Percentiles rank a stretch among this genome's conserved stretches.
phyloP scores from a whole-genome alignment of 179 eudicot genomes.

The Drosera spatulata region DNA sequence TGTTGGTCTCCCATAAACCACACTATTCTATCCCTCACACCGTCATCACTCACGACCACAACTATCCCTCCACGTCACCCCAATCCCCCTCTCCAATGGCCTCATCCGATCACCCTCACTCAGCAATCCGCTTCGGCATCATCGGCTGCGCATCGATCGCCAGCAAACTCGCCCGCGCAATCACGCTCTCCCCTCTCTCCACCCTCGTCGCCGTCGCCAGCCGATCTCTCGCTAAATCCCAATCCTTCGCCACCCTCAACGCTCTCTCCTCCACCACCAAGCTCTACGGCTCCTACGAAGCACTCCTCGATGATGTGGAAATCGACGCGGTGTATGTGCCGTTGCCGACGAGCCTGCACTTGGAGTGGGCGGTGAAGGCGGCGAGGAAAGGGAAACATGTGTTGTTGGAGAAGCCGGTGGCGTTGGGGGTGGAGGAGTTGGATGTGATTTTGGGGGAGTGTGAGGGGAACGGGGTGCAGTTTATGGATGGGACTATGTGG shows the following conservation, averaged over 20 bases:
- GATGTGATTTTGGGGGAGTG: slow-evolving; percentile 22
- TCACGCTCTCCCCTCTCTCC: slow-evolving; percentile 13
- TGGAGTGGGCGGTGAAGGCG: slow-evolving; percentile 22
- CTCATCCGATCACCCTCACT: too few relatives aligned
- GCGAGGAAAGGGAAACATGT: slow-evolving; percentile 24
- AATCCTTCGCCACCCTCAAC: slow-evolving; percentile 13
- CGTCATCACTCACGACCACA: too few relatives aligned
- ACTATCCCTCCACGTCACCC: too few relatives aligned
- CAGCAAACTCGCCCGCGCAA: slow-evolving; percentile 24
- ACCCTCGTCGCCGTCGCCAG: slow-evolving; percentile 22
- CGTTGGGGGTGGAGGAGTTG: slow-evolving; percentile 16
- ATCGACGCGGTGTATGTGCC: slow-evolving; percentile 33
- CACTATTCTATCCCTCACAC: too few relatives aligned
- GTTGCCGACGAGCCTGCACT: slow-evolving; percentile 29
- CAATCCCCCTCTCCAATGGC: too few relatives aligned
- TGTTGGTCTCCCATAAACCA: too few relatives aligned
- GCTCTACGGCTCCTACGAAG: slow-evolving; percentile 28
- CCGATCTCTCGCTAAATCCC: slow-evolving; percentile 26
- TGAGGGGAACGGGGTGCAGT: slow-evolving; percentile 25
- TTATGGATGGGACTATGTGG: slow-evolving; percentile 45
- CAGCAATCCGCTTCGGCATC: slow-evolving; percentile 23
- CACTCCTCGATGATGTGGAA: slow-evolving; percentile 17
- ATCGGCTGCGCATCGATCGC: slow-evolving; percentile 31
- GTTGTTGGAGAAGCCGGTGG: slow-evolving; percentile 27
- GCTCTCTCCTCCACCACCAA: slow-evolving; percentile 13